Evolutionary conservation across 75 land plant genomes (phyloP), one percentile per base, ranked within the genome.

Genomic region (Azolla pinnata): DNA sequence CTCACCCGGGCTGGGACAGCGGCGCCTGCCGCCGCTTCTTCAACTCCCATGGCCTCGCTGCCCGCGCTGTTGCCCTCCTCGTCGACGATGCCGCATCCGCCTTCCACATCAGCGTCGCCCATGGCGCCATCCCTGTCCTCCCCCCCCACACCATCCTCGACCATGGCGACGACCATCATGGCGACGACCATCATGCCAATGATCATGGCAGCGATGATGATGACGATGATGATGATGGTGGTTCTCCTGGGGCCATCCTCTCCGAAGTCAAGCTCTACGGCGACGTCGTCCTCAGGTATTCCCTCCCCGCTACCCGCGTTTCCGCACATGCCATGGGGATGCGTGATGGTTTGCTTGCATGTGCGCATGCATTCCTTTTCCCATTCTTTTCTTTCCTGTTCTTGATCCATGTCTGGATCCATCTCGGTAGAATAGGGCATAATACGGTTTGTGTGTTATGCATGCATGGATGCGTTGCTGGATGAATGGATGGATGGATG

Each of bases 21-120:
- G 64, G 62, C 21, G 68, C 63, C 16, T 74, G 67, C 31, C 70
- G 61, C 10, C 25, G 66, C 14, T 89, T 89, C 71, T 33, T 78
- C 56, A 64, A 55, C 8, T 23, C 67, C n/a, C 98, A 93, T 59
- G 98, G 98, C 29, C 61, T 93, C 29, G 96, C 60, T 40, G 99
- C 81, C 29, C 69, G 99, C 7, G 96, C 99, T 26, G 64, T 95
- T 42, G 96, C 85, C 18, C 12, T 95, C 29, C 71, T 77, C 8
- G 99, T 95, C 38, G 78, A 69, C 2, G 90, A 89, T 54, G 99
- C 96, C 0, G 78, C 25, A 17, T 40, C 54, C 0, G 96, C 99
- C 8, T 86, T 76, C 72, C 16, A 49, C 4, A 56, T 44, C 56
- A 76, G 85, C 60, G 85, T 89, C 24, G 74, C 76, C 9, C 62